A percentile compares a stretch with the other conserved stretches of the same genome.
These are phyloP conservation scores for Globisporangium polare DNA, from an alignment of 352 stramenopile species.

Conservation along the genomic window DNA sequence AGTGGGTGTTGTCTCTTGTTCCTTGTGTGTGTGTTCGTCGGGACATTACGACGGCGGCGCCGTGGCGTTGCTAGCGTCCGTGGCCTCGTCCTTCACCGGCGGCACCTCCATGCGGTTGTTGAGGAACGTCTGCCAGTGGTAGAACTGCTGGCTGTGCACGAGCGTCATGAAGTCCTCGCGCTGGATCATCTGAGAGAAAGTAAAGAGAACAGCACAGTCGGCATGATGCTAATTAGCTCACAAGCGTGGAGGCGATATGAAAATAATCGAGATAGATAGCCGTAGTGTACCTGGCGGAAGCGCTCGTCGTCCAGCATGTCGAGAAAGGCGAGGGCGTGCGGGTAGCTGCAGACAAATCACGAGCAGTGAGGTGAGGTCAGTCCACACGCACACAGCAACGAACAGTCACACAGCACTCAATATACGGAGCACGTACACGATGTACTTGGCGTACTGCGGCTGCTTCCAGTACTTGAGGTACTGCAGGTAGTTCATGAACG, in stretches of 20 bases:
- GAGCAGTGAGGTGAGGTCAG: background rate
- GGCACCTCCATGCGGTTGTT: conserved; percentile 66
- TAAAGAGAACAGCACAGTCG: background rate
- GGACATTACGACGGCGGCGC: background rate
- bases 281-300: conserved; percentile 57
- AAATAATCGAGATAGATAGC: background rate
- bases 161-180: conserved; percentile 86
- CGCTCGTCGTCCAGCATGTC: conserved; percentile 86
- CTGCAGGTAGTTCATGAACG: conserved; percentile 89
- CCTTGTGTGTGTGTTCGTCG: background rate
- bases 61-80: background rate
- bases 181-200: conserved; percentile 60
- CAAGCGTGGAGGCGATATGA: background rate
- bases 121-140: conserved; percentile 88
- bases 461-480: conserved; percentile 93
- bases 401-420: background rate
- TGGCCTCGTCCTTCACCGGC: conserved; percentile 18
- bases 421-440: conserved; percentile 47
- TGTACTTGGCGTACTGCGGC: conserved; percentile 90
- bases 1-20: background rate
- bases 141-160: conserved; percentile 86
- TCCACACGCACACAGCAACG: background rate
- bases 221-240: background rate
- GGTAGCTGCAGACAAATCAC: conserved; percentile 39
- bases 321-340: conserved; percentile 84